phyloP scores from a whole-genome alignment of 306 rosid species.

The Vigna radiata region DNA sequence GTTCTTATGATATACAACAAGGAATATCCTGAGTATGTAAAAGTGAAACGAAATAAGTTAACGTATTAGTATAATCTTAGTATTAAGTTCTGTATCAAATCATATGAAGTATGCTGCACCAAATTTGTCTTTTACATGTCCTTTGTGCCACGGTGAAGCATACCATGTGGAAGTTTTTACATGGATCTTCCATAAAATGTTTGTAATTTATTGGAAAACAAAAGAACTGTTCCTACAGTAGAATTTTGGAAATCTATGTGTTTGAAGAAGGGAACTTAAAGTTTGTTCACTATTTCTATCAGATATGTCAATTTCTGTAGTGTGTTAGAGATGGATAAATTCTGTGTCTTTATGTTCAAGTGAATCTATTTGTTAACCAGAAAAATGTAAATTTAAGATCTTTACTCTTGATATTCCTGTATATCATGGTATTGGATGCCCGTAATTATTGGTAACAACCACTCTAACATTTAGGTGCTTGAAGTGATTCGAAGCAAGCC shows the following conservation, averaged over 20 bases:
- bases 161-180: conserved; percentile 4
- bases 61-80: conserved; percentile 5
- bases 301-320: conserved; percentile 18
- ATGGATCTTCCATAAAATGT: conserved; percentile 30
- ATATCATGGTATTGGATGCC: conserved; percentile 12
- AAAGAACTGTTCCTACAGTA: not conserved
- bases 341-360: conserved; percentile 22
- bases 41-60: not conserved
- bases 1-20: conserved; percentile 12
- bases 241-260: not conserved
- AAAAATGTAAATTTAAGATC: conserved; percentile 29
- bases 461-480: conserved; percentile 60
- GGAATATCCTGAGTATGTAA: not conserved
- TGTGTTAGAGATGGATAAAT: conserved; percentile 19
- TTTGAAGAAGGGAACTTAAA: conserved; percentile 26
- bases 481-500: conserved; percentile 78
- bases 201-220: conserved; percentile 28
- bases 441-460: not conserved
- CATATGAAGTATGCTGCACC: conserved; percentile 22
- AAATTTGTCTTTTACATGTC: not conserved
- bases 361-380: not conserved
- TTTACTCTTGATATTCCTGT: conserved; percentile 23
- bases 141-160: conserved; percentile 14
- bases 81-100: not conserved
- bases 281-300: conserved; percentile 17